Evolutionary conservation across 148 eudicot genomes (phyloP).

Genomic region (Limonium bicolor): DNA sequence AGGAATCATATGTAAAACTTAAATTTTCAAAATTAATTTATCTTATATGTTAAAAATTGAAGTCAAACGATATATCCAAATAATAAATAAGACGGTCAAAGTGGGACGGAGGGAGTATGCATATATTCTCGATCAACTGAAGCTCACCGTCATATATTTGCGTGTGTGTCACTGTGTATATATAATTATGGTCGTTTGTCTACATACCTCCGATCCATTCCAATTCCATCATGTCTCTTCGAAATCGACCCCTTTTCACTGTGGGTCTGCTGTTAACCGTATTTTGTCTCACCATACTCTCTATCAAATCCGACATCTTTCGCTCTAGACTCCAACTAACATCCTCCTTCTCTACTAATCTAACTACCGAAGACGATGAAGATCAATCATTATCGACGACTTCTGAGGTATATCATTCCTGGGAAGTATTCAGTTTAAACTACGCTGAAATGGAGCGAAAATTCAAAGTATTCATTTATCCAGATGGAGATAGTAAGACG

Average conservation of each 20-base stretch:
- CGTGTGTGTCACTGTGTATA: no score
- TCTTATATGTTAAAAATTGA: no score
- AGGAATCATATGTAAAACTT: no score
- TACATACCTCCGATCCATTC: no score
- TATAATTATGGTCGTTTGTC: no score
- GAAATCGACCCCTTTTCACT: slow-evolving; percentile 51
- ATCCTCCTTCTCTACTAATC: slow-evolving; percentile 10
- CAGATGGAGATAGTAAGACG: slow-evolving; percentile 71
- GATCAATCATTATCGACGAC: neutral
- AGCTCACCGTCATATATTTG: no score
- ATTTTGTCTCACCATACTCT: slow-evolving; percentile 48
- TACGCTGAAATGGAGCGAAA: slow-evolving; percentile 68
- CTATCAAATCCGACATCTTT: slow-evolving; percentile 50
- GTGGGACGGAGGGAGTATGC: no score
- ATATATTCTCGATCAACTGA: no score
- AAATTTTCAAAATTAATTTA: no score
- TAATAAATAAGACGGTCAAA: no score
- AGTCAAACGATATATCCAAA: no score
- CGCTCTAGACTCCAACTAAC: slow-evolving; percentile 15
- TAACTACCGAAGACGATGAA: slow-evolving; percentile 7
- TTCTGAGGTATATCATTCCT: slow-evolving; percentile 41
- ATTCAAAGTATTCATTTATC: slow-evolving; percentile 75
- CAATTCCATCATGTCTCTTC: slow-evolving; percentile 25
- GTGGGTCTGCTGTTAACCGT: slow-evolving; percentile 49
- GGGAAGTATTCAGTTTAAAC: slow-evolving; percentile 45